Evolutionary conservation across 2,329 filamentous ascomycete genomes (phyloP).

Genomic region (Pyrenochaeta sp.): DNA sequence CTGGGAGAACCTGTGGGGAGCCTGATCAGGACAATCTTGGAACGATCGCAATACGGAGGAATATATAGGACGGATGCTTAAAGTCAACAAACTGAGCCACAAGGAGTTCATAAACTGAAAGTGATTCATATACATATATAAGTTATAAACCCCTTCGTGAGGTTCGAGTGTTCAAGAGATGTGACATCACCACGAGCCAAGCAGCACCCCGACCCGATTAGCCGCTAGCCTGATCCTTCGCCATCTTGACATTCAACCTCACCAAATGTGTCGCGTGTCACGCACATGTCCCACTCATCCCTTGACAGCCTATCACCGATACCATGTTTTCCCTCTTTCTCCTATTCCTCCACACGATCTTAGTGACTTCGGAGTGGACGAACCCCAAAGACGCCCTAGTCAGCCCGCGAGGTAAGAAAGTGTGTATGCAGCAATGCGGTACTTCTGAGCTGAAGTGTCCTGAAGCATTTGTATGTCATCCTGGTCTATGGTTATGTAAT

Average conservation of each 20-base stretch:
- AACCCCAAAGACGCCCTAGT: constrained; percentile 16
- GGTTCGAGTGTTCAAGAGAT: not conserved
- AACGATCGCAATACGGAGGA: too few relatives aligned
- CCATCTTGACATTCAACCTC: not conserved
- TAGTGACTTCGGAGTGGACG: not conserved
- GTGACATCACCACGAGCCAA: not conserved
- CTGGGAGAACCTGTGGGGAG: too few relatives aligned
- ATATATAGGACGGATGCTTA: too few relatives aligned
- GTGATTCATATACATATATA: not conserved
- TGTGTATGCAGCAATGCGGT: constrained; percentile 14
- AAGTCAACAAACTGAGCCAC: too few relatives aligned
- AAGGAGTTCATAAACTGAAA: too few relatives aligned
- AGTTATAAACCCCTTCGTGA: not conserved
- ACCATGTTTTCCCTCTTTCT: not conserved
- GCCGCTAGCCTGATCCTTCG: constrained; percentile 1
- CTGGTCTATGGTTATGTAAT: not conserved
- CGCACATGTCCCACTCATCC: not conserved
- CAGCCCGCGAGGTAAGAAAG: constrained; percentile 15
- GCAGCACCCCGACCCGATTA: not conserved
- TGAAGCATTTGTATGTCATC: constrained; percentile 14
- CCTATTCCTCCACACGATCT: not conserved
- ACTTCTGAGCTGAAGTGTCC: constrained; percentile 11
- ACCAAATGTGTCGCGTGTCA: not conserved
- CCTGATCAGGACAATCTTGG: too few relatives aligned
- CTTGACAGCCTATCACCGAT: not conserved